These are phyloP conservation scores for Pseudevernia furfuracea DNA, from an alignment of 495 filamentous ascomycete genomes.

Conservation along the genomic window DNA sequence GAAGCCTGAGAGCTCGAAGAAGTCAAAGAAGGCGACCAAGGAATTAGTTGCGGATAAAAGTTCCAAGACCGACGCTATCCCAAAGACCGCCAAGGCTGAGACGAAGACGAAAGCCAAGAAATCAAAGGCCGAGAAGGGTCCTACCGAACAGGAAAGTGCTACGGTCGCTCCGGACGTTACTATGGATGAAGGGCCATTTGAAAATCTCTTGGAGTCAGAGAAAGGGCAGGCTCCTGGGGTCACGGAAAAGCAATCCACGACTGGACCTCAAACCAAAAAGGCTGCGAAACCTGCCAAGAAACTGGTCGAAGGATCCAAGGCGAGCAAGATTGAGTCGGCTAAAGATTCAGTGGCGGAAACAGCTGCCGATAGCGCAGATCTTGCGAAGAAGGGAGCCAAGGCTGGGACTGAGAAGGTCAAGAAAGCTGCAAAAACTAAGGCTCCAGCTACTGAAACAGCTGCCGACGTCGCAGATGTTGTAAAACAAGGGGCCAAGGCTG, in stretches of 20 bases:
- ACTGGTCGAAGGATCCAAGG: conserved; percentile 10
- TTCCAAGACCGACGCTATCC: conserved; percentile 20
- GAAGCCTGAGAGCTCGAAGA: conserved; percentile 27
- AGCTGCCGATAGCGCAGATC: background rate
- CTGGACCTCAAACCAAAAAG: conserved; percentile 17
- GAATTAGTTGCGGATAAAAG: conserved; percentile 23
- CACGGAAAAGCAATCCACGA: background rate
- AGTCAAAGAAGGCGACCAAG: conserved; percentile 25
- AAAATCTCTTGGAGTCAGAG: conserved; percentile 12
- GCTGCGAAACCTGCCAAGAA: conserved; percentile 23
- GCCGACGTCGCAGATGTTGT: conserved; percentile 25
- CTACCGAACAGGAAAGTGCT: background rate
- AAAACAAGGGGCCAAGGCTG: conserved; percentile 27
- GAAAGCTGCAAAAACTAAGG: conserved; percentile 8
- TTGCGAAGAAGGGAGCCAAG: background rate
- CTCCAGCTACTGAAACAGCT: conserved; percentile 9
- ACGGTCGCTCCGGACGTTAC: conserved; percentile 19
- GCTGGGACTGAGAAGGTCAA: conserved; percentile 22
- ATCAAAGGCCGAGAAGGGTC: conserved; percentile 10
- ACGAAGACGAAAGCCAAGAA: conserved; percentile 27
- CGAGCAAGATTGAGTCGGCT: conserved; percentile 9
- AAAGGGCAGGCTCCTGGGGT: conserved; percentile 10
- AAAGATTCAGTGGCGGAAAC: conserved; percentile 23
- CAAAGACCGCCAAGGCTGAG: conserved; percentile 25
- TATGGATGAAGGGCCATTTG: conserved; percentile 23